Evolutionary conservation across 345 rosid species (phyloP), one percentile per base, ranked within the genome.

Genomic region (Geranium rotundifolium): DNA sequence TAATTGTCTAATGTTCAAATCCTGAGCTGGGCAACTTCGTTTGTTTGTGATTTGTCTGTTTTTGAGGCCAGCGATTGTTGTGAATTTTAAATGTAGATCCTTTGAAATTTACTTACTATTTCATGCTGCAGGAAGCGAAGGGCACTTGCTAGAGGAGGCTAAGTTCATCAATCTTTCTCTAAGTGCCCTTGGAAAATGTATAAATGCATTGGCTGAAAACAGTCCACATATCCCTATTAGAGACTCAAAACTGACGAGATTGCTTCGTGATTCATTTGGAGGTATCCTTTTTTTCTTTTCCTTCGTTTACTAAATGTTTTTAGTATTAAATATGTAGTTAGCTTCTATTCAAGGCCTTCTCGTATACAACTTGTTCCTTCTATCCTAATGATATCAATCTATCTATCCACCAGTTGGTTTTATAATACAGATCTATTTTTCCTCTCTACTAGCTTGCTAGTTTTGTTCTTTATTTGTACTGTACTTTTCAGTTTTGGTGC

Each of bases 171-270:
- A 91, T 74, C 95, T 91, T 58, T 91, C 98, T 69, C 84, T 89
- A 30, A 81, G 92, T 65, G 89, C 96, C 14, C 91, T 91, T 12
- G 98, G 98, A 8, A 91, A 87, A 75, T 91, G 98, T 71, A 89
- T 91, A 77, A 91, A 91, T 78, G 98, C 98, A 59, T 72, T 91
- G 82, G 96, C 98, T 67, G 98, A 89, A 77, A 88, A 88, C 73
- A 76, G 89, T 74, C 73, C 89, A 19, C 98, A 91, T 73, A 89
- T 91, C 77, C 98, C 98, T 55, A 84, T 87, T 16, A 85, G 98
- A 80, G 98, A 91, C 66, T 91, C 98, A 49, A 91, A 87, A 75
- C 77, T 91, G 70, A 91, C 98, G 57, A 82, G 96, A 79, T 83
- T 91, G 81, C 89, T 91, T 67, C 95, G 98, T 30, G 96, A 89